Percentiles rank a stretch among this genome's conserved stretches.
Evolutionary conservation across 1,284 basidiomycete genomes (phyloP).

Genomic region (Amylostereum areolatum): DNA sequence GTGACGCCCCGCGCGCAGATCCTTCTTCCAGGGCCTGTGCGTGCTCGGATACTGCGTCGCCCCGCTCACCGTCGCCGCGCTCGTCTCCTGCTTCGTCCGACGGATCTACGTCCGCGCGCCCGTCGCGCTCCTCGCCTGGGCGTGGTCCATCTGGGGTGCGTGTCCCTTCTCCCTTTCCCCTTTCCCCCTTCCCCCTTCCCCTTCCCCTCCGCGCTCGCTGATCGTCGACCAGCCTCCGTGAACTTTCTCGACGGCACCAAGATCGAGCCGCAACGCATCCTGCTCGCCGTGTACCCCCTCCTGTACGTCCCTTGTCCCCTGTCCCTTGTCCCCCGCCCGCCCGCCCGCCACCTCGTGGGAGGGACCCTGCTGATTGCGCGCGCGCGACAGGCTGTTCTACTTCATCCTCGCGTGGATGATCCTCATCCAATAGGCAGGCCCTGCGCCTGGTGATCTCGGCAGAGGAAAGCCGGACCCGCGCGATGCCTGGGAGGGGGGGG

Average conservation of each 20-base stretch:
- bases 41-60: constrained; percentile 90
- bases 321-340: constrained; percentile 2
- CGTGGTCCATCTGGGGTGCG: constrained; percentile 93
- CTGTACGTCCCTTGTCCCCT: constrained; percentile 45
- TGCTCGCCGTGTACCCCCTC: constrained; percentile 90
- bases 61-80: constrained; percentile 82
- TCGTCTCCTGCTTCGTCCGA: constrained; percentile 82
- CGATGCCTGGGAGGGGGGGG: too few species aligned
- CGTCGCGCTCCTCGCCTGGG: constrained; percentile 80
- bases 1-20: constrained; percentile 39
- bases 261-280: constrained; percentile 80
- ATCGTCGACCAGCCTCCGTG: constrained; percentile 61
- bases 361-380: background rate
- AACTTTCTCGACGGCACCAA: constrained; percentile 93
- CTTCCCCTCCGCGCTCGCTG: constrained; percentile 7
- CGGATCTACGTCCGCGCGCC: constrained; percentile 83
- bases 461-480: too few species aligned
- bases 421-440: constrained; percentile 56
- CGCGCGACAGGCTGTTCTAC: constrained; percentile 60
- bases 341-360: background rate
- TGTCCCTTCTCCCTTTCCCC: constrained; percentile 5
- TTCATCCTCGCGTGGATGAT: constrained; percentile 93
- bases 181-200: background rate
- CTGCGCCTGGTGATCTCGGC: too few species aligned
- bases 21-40: constrained; percentile 93